phyloP scores from a whole-genome alignment of 495 filamentous ascomycete species.

The Aspergillus baeticus region DNA sequence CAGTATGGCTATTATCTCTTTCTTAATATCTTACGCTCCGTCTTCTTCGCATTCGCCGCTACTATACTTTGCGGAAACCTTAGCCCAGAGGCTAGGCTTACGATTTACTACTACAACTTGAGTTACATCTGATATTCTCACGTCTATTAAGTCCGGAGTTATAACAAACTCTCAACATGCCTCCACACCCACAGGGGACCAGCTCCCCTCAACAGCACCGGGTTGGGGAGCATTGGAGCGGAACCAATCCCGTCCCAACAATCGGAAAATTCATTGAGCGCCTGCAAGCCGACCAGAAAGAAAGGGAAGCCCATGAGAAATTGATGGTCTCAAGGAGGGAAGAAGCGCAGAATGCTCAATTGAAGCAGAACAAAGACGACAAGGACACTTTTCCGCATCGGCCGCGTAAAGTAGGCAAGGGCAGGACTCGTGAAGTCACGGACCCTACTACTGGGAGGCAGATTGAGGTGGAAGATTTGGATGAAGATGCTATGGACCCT shows the following conservation, averaged over 20 bases:
- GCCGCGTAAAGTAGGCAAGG: slow-evolving; percentile 42
- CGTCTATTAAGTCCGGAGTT: background rate
- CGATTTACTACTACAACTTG: background rate
- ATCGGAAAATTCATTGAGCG: slow-evolving; percentile 79
- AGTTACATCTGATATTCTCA: background rate
- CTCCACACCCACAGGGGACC: slow-evolving; percentile 17
- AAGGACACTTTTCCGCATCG: slow-evolving; percentile 39
- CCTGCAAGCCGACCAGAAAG: slow-evolving; percentile 74
- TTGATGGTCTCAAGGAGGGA: slow-evolving; percentile 44
- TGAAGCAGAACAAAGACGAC: slow-evolving; percentile 11
- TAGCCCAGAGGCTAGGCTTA: background rate
- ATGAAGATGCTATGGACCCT: slow-evolving; percentile 63
- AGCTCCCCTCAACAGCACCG: slow-evolving; percentile 28
- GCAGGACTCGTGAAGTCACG: slow-evolving; percentile 66
- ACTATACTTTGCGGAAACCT: slow-evolving; percentile 1
- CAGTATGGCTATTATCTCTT: background rate
- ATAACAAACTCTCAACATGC: slow-evolving; percentile 16
- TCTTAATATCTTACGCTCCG: background rate
- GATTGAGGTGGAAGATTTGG: slow-evolving; percentile 84
- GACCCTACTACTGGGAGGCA: slow-evolving; percentile 86
- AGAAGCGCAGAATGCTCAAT: slow-evolving; percentile 21
- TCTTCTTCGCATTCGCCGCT: background rate
- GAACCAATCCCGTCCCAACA: slow-evolving; percentile 75
- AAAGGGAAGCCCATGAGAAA: slow-evolving; percentile 68
- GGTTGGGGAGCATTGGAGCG: slow-evolving; percentile 45